Conservation (phyloP, 2,329 filamentous ascomycete genomes). For the Lasiodiplodia gonubiensis region DNA sequence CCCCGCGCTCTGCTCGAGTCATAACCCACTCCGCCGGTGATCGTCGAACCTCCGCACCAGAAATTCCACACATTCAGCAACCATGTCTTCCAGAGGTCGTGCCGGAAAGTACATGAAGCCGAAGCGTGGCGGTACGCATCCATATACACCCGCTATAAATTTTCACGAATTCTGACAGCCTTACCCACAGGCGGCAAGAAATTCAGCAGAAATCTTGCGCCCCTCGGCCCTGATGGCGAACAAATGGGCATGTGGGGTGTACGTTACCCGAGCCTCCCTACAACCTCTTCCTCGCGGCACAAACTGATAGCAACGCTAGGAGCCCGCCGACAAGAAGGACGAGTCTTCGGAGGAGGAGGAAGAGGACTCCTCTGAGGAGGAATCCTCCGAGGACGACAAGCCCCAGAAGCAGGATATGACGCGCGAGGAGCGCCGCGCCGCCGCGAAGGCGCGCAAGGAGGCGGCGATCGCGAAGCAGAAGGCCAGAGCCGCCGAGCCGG, state of each 20-base stretch:
- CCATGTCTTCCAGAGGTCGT: constrained; percentile 71
- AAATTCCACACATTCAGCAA: constrained; percentile 21
- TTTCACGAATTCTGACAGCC: background rate
- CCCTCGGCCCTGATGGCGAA: constrained; percentile 87
- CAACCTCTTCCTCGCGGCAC: background rate
- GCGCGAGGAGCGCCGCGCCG: constrained; percentile 85
- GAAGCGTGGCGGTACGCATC: constrained; percentile 77
- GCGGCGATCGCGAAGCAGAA: constrained; percentile 82
- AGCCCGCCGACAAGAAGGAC: constrained; percentile 56
- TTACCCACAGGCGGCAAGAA: constrained; percentile 80
- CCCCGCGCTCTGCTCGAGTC: constrained; percentile 27
- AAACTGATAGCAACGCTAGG: constrained; percentile 37
- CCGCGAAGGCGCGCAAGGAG: constrained; percentile 88
- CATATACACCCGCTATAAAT: background rate
- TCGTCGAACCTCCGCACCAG: constrained; percentile 9
- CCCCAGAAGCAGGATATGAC: constrained; percentile 62
- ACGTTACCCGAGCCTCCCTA: constrained; percentile 42
- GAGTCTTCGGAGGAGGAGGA: constrained; percentile 46
- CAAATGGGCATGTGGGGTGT: constrained; percentile 86
- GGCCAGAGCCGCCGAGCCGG: constrained; percentile 74
- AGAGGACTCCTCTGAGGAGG: constrained; percentile 42
- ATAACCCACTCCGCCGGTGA: background rate
- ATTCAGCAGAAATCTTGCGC: constrained; percentile 89
- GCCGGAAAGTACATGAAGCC: constrained; percentile 95
- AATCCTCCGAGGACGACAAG: constrained; percentile 52